Base-by-base conservation (phyloP, 2,329 filamentous ascomycete genomes). In the Pyrenochaeta sp. region DNA sequence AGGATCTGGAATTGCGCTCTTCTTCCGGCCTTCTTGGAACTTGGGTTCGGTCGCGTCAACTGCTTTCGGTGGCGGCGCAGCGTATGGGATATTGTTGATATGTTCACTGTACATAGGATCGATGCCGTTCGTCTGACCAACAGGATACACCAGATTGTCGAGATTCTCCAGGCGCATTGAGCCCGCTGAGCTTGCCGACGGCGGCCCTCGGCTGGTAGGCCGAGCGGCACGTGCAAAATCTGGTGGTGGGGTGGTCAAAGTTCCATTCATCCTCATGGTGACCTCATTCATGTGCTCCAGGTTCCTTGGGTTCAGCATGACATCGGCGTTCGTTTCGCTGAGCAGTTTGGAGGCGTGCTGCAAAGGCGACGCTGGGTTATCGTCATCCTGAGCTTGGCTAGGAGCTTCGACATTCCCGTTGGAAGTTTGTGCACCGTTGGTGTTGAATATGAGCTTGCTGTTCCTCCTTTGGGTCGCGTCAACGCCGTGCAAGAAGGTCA, bases 61-160 rank as follows among this genome's bases (percentile, higher is more conserved):
- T 5, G 80, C 77, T 56, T 88, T 90, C 3, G 88, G 79, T 11
- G 83, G 90, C n/a, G n/a, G n/a, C 72, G 90, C 78, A 7, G 87
- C 80, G 66, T 96, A 97, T 0, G 92, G 90, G 42, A 96, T 95
- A 67, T 96, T 96, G 74, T 93, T 85, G 65, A 96, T 90, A 65
- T 96, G 91, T 60, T 96, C 92, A 58, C 89, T 88, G 66, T 93
- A 92, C 80, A 96, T 94, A 1, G 93, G 92, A 65, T 96, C 92
- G 55, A 96, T 96, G 39, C 92, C 92, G 55, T 95, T 89, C 0
- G 87, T 94, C 54, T 91, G 85, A 13, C 92, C 92, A 11, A 96
- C 90, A 0, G 93, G 92, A 67, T 96, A 97, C 7, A 96, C 91
- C 40, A 95, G 82, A 52, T 80, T 81, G 49, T 88, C 85, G 30